Conservation (phyloP, 192 early-diverging fungal species). For the Backusella parvicylindrica region DNA sequence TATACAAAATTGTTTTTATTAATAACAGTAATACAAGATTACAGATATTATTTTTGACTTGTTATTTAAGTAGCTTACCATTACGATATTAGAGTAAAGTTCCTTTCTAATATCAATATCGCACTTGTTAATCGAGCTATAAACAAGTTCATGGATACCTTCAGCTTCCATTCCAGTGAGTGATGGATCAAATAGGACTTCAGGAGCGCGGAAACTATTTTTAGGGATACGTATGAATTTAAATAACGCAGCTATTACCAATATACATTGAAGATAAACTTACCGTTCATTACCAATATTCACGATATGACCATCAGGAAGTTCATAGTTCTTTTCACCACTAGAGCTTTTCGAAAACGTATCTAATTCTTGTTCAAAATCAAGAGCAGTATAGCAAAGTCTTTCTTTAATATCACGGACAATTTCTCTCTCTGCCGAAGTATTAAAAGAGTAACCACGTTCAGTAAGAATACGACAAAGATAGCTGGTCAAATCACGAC, state of each 20-base stretch:
- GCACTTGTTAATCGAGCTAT: constrained; percentile 96
- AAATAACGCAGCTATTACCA: too few species aligned
- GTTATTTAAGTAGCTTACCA: neutral
- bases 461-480: constrained; percentile 90
- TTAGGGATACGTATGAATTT: too few species aligned
- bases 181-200: constrained; percentile 96
- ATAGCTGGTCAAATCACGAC: constrained; percentile 94
- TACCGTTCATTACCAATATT: constrained; percentile 93
- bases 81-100: constrained; percentile 62
- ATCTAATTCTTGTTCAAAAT: constrained; percentile 97
- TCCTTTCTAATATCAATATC: constrained; percentile 97
- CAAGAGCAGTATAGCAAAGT: constrained; percentile 95
- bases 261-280: constrained; percentile 27
- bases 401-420: constrained; percentile 99
- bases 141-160: constrained; percentile 96
- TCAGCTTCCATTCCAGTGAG: constrained; percentile 84
- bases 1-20: neutral
- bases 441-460: constrained; percentile 93
- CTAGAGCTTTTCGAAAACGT: constrained; percentile 86
- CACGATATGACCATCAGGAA: constrained; percentile 97
- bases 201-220: constrained; percentile 89
- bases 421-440: constrained; percentile 95
- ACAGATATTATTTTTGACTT: neutral
- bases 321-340: constrained; percentile 95
- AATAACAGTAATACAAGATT: neutral